Evolutionary conservation across 345 rosid genomes (phyloP).

Genomic region (Orychophragmus violaceus): DNA sequence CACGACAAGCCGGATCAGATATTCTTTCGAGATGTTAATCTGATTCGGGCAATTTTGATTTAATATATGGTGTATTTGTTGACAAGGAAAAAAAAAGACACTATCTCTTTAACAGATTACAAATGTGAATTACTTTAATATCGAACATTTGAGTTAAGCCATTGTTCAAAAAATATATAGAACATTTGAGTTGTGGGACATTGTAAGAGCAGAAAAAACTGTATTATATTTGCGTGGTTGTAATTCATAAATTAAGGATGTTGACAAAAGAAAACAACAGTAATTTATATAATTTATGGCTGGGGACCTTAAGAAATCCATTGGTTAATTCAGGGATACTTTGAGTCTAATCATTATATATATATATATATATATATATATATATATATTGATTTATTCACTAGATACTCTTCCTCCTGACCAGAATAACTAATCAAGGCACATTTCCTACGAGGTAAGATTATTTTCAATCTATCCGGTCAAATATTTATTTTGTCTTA

Average conservation of each 20-base stretch:
- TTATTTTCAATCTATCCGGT: neutral
- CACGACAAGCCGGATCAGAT: too few relatives aligned
- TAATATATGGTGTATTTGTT: too few relatives aligned
- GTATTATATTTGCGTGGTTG: neutral
- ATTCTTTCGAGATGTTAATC: too few relatives aligned
- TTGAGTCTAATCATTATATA: slow-evolving; percentile 18
- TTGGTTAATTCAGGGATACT: slow-evolving; percentile 25
- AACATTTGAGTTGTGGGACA: neutral
- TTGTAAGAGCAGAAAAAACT: neutral
- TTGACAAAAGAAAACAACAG: slow-evolving; percentile 7
- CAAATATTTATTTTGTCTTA: neutral
- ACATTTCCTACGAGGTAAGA: slow-evolving; percentile 21
- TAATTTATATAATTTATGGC: neutral
- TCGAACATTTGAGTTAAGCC: too few relatives aligned
- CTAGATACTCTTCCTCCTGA: too few relatives aligned
- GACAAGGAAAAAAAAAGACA: too few relatives aligned
- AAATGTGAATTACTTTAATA: too few relatives aligned
- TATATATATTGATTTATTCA: too few relatives aligned
- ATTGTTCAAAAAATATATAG: too few relatives aligned
- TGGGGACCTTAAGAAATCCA: slow-evolving; percentile 24
- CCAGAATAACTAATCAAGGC: slow-evolving; percentile 23
- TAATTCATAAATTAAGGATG: slow-evolving; percentile 10
- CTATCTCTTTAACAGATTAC: too few relatives aligned
- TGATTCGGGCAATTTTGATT: too few relatives aligned
- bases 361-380: too few relatives aligned